Percentiles rank a stretch among this genome's conserved stretches.
Conservation (phyloP, 2,329 filamentous ascomycete species). For the Plenodomus biglobosus region DNA sequence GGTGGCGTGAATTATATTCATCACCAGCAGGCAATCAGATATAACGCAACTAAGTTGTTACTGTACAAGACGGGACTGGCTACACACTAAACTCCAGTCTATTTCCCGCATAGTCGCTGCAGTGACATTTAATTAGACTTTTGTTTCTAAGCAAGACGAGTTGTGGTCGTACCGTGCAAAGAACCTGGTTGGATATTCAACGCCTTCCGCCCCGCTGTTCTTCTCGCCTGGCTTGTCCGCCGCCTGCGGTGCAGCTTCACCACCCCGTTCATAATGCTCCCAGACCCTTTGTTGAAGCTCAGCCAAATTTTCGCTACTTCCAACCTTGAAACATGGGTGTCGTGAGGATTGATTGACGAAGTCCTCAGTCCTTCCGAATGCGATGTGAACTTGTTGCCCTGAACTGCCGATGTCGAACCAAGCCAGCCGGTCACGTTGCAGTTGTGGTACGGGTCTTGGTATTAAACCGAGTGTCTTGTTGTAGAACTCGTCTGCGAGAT, state of each 20-base stretch:
- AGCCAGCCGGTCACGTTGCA: slow-evolving; percentile 55
- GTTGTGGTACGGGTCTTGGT: slow-evolving; percentile 54
- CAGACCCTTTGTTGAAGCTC: slow-evolving; percentile 54
- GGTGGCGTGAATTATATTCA: not conserved
- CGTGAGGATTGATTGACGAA: slow-evolving; percentile 42
- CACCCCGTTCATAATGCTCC: slow-evolving; percentile 54
- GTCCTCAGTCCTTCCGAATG: slow-evolving; percentile 46
- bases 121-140: not conserved
- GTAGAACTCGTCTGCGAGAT: slow-evolving; percentile 16
- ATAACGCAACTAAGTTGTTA: too few relatives aligned
- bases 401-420: slow-evolving; percentile 63
- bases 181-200: slow-evolving; percentile 63
- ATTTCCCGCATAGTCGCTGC: slow-evolving; percentile 45
- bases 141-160: not conserved
- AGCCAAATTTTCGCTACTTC: slow-evolving; percentile 51
- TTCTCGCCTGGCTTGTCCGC: slow-evolving; percentile 59
- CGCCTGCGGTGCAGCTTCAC: slow-evolving; percentile 53
- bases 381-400: slow-evolving; percentile 61
- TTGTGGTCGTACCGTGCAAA: slow-evolving; percentile 51
- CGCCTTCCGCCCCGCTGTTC: slow-evolving; percentile 50
- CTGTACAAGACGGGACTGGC: too few relatives aligned
- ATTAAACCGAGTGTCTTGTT: slow-evolving; percentile 54
- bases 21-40: not conserved
- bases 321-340: slow-evolving; percentile 62
- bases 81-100: slow-evolving; percentile 45